These are phyloP conservation scores for Cryptosporidium tyzzeri DNA, from an alignment of 169 alveolate genomes.

Conservation along the genomic window DNA sequence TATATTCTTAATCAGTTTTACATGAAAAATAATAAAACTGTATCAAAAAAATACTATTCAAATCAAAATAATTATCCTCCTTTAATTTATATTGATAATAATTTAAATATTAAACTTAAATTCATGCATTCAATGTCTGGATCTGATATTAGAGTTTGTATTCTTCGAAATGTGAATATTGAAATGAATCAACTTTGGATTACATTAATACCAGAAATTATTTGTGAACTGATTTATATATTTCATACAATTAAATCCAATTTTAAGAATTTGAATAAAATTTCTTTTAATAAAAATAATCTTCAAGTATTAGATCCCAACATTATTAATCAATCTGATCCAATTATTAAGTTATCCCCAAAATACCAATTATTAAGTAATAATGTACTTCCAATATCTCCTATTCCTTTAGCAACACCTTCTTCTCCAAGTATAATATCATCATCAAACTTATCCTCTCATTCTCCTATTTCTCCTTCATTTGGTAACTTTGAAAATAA, in stretches of 20 bases:
- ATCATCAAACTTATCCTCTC: background rate
- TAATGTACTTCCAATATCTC: background rate
- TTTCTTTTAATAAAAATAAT: background rate
- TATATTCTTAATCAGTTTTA: slow-evolving; percentile 16
- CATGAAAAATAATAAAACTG: background rate
- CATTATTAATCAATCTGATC: background rate
- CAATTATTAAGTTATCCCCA: background rate
- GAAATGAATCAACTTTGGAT: background rate
- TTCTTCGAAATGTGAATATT: slow-evolving; percentile 15
- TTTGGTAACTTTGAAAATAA: background rate
- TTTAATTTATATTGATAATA: background rate
- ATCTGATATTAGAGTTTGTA: slow-evolving; percentile 42
- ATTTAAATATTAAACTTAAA: background rate
- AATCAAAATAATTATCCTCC: slow-evolving; percentile 35
- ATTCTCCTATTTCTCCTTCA: background rate
- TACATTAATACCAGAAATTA: slow-evolving; percentile 28
- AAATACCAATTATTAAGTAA: background rate
- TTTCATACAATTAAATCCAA: background rate
- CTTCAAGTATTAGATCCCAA: background rate
- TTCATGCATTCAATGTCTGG: slow-evolving; percentile 73
- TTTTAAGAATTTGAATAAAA: background rate
- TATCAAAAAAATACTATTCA: background rate
- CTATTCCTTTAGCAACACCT: background rate
- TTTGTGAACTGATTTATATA: slow-evolving; percentile 46
- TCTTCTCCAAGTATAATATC: slow-evolving; percentile 14